Base-by-base conservation (phyloP, 2,329 filamentous ascomycete species). In the Coniosporium tulheliwenetii region DNA sequence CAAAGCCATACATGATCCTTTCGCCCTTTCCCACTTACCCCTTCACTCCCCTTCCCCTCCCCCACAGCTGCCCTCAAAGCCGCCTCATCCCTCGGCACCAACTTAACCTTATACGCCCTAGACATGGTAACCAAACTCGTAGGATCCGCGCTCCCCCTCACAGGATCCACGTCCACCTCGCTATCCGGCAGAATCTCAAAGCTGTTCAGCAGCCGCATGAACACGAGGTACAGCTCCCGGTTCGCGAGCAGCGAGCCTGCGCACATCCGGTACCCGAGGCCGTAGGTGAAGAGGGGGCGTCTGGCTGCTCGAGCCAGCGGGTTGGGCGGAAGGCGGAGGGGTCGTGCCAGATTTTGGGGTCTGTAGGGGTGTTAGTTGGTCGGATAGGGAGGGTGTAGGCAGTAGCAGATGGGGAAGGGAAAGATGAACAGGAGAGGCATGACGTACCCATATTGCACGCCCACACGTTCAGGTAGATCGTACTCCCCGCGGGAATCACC, bases 201-300 rank as follows among this genome's bases (percentile, higher is more conserved):
- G 48, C 71, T 71, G 53, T 70, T 75, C 19, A 81, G 57, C 46
- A 75, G 69, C 29, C 77, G 66, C 58, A 79, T 66, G 50, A 76
- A 80, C 9, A 77, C 64, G 8, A 79, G 62, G 44, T 81, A 81
- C 13, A 81, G 61, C 51, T 81, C 77, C 2, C 76, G 64, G 49
- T 80, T 79, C 9, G 76, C 75, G 2, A 80, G 62, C 33, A 77
- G 51, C 1, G 68, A 75, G 32, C 75, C 77, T 0, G 76, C 75
- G 45, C 77, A 81, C 77, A 81, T 81, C 33, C 76, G 69, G 47
- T 79, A 79, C 1, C 77, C 77, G 8, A 80, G 61, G 0, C 77
- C 77, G 43, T 79, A 80, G 0, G 75, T 77, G 53, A 79, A 79
- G 10, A 79, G 55, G 75, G 75, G 3, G 73, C 73, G 26, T 80